phyloP scores from a whole-genome alignment of 768 basidiomycete genomes.

The Calocybe cyanea region DNA sequence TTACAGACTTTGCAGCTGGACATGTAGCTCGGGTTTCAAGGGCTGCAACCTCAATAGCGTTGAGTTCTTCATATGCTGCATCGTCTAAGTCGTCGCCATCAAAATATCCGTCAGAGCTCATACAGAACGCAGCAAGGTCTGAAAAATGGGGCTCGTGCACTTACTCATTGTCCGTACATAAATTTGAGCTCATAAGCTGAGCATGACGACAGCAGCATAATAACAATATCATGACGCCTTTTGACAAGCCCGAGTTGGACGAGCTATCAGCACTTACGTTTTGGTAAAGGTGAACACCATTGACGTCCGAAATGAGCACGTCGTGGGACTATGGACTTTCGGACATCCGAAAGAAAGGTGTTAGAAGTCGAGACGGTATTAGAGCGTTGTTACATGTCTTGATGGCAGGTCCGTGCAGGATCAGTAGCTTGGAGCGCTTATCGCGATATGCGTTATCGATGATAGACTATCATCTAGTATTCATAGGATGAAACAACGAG shows the following conservation, averaged over 20 bases:
- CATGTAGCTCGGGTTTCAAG: constrained; percentile 13
- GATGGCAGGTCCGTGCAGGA: background rate
- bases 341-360: constrained; percentile 2
- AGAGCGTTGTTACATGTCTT: background rate
- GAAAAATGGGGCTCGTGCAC: no score
- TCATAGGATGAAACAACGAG: background rate
- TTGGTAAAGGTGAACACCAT: no score
- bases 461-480: no score
- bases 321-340: background rate
- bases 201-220: no score
- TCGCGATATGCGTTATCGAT: no score
- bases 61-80: constrained; percentile 55
- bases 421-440: background rate
- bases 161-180: no score
- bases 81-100: constrained; percentile 62
- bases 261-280: no score
- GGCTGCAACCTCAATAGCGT: constrained; percentile 63
- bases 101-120: constrained; percentile 81
- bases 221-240: no score
- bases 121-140: constrained; percentile 23
- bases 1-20: constrained; percentile 3
- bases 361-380: constrained; percentile 1
- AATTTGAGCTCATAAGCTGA: no score
- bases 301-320: background rate
- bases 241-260: background rate